Percentiles rank a stretch among this genome's conserved stretches.
These are phyloP conservation scores for Cercospora berteroae DNA, from an alignment of 2,329 filamentous ascomycete species.

Conservation along the genomic window DNA sequence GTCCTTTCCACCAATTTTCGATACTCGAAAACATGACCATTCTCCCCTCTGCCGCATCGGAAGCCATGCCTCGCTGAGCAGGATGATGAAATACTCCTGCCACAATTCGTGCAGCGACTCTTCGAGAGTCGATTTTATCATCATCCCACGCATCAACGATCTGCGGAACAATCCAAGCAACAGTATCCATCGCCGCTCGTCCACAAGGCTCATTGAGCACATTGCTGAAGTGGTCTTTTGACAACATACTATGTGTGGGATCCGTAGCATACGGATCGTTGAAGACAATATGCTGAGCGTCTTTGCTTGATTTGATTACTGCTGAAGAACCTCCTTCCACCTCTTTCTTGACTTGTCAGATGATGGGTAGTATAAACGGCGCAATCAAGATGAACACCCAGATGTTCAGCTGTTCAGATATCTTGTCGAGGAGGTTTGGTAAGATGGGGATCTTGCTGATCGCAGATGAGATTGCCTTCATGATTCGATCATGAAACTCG, in stretches of 20 bases:
- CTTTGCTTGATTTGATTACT: slow-evolving; percentile 79
- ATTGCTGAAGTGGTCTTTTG: slow-evolving; percentile 93
- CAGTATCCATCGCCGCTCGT: slow-evolving; percentile 71
- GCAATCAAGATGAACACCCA: slow-evolving; percentile 92
- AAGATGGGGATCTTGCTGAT: slow-evolving; percentile 84
- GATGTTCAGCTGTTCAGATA: slow-evolving; percentile 81
- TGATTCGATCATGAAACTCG: slow-evolving; percentile 84
- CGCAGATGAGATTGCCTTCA: slow-evolving; percentile 73
- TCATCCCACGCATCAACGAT: slow-evolving; percentile 86
- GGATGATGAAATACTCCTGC: slow-evolving; percentile 84
- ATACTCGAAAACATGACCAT: slow-evolving; percentile 73
- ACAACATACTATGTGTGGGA: slow-evolving; percentile 92
- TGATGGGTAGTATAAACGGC: slow-evolving; percentile 81
- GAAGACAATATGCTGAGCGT: slow-evolving; percentile 85
- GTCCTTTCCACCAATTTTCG: slow-evolving; percentile 75
- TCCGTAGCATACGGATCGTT: slow-evolving; percentile 71
- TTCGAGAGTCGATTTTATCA: slow-evolving; percentile 65
- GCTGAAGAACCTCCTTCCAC: slow-evolving; percentile 81
- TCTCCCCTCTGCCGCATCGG: slow-evolving; percentile 70
- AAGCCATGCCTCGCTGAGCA: slow-evolving; percentile 35
- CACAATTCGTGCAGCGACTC: slow-evolving; percentile 73
- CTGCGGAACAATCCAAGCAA: slow-evolving; percentile 83
- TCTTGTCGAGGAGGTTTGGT: slow-evolving; percentile 78
- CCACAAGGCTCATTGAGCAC: slow-evolving; percentile 85
- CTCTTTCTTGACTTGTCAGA: slow-evolving; percentile 81